These are phyloP conservation scores for Kwoniella mangroviensis DNA, from an alignment of 768 basidiomycete species.

Conservation along the genomic window DNA sequence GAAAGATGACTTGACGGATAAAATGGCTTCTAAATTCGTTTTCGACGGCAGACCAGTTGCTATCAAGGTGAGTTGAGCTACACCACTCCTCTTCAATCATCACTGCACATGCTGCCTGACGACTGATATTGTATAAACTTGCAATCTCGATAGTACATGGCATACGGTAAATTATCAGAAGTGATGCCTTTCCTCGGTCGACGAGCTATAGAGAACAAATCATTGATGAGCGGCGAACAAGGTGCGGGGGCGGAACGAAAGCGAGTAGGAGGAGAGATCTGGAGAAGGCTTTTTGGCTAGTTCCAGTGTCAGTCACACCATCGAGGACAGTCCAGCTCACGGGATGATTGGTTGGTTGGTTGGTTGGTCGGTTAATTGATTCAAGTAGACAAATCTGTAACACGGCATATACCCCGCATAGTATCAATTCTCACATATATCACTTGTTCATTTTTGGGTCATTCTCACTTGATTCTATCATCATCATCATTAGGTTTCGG, in stretches of 20 bases:
- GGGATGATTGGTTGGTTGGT: background rate
- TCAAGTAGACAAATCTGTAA: too few species aligned
- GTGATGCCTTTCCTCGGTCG: conserved; percentile 89
- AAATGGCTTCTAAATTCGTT: conserved; percentile 66
- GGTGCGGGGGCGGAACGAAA: conserved; percentile 69
- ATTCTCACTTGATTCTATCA: too few species aligned
- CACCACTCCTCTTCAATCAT: background rate
- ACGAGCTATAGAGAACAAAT: conserved; percentile 91
- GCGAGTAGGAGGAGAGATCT: conserved; percentile 65
- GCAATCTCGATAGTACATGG: conserved; percentile 45
- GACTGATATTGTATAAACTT: background rate
- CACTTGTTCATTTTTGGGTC: too few species aligned
- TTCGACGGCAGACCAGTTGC: conserved; percentile 68
- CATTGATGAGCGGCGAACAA: conserved; percentile 71
- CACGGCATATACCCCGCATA: too few species aligned
- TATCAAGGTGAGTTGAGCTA: conserved; percentile 63
- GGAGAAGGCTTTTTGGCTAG: conserved; percentile 56
- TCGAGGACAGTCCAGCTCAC: background rate
- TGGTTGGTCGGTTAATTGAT: too few species aligned
- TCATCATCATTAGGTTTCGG: too few species aligned
- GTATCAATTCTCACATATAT: too few species aligned
- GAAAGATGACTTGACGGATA: conserved; percentile 78
- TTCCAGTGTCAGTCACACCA: background rate
- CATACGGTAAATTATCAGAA: conserved; percentile 34
- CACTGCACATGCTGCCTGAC: background rate